A percentile compares a stretch with the other conserved stretches of the same genome.
Evolutionary conservation across 805 yeast species (phyloP).

Genomic region (Pichia exigua): DNA sequence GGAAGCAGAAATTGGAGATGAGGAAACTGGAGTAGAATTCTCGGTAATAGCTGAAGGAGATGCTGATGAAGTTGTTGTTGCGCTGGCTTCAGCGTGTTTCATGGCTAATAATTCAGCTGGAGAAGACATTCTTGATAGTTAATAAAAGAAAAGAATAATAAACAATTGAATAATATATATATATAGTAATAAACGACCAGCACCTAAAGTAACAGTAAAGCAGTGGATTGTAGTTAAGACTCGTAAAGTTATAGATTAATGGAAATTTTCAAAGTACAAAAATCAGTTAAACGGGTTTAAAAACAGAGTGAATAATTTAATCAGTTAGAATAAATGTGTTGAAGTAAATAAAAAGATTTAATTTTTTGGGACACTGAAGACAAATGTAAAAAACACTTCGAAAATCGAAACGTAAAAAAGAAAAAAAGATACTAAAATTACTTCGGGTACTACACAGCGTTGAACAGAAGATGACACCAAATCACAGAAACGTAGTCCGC

Average conservation of each 20-base stretch:
- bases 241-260: background rate
- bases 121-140: constrained; percentile 25
- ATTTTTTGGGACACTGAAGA: background rate
- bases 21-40: constrained; percentile 8
- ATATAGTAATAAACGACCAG: constrained; percentile 1
- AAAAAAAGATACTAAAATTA: background rate
- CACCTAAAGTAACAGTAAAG: background rate
- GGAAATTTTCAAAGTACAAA: background rate
- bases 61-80: constrained; percentile 8
- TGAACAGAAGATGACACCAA: background rate
- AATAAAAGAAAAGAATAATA: background rate
- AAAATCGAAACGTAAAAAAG: background rate
- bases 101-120: constrained; percentile 35
- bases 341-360: background rate
- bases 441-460: background rate
- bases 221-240: background rate
- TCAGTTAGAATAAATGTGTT: background rate
- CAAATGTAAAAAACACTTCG: background rate
- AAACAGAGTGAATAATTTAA: background rate
- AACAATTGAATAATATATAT: background rate
- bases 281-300: background rate
- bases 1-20: constrained; percentile 8
- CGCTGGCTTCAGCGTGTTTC: constrained; percentile 25
- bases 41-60: constrained; percentile 10
- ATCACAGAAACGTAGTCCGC: background rate